These are phyloP conservation scores for Dryas drummondii DNA, from an alignment of 306 rosid species.

Conservation along the genomic window DNA sequence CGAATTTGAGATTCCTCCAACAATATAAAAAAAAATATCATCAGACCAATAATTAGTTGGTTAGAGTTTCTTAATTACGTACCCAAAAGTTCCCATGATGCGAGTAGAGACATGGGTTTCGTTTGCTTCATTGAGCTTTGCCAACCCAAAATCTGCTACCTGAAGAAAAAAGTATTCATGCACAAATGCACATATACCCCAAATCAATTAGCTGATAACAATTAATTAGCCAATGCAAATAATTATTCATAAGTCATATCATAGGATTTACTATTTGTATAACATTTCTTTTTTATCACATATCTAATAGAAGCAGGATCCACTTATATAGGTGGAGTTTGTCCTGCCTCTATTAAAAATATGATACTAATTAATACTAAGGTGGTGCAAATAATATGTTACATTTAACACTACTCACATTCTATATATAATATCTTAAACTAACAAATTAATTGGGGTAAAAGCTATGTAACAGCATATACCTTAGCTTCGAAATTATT, in stretches of 20 bases:
- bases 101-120: constrained; percentile 86
- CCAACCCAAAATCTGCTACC: constrained; percentile 96
- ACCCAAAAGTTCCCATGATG: constrained; percentile 97
- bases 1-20: no score
- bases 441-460: not conserved
- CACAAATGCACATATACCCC: not conserved
- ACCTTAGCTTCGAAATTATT: constrained; percentile 81
- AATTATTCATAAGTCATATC: not conserved
- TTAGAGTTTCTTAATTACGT: constrained; percentile 6
- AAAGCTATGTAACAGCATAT: not conserved
- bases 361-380: no score
- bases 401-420: not conserved
- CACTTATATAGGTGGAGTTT: no score
- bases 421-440: not conserved
- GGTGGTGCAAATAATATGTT: no score
- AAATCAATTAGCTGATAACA: not conserved
- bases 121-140: constrained; percentile 68
- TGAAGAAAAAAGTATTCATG: constrained; percentile 22
- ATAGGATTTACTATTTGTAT: no score
- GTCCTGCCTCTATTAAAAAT: no score
- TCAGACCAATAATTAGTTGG: no score
- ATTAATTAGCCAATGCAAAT: not conserved
- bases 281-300: no score
- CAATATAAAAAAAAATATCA: no score
- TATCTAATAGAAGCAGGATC: no score